A percentile compares a stretch with the other conserved stretches of the same genome.
phyloP scores from a whole-genome alignment of 345 rosid species.

The Adansonia digitata region DNA sequence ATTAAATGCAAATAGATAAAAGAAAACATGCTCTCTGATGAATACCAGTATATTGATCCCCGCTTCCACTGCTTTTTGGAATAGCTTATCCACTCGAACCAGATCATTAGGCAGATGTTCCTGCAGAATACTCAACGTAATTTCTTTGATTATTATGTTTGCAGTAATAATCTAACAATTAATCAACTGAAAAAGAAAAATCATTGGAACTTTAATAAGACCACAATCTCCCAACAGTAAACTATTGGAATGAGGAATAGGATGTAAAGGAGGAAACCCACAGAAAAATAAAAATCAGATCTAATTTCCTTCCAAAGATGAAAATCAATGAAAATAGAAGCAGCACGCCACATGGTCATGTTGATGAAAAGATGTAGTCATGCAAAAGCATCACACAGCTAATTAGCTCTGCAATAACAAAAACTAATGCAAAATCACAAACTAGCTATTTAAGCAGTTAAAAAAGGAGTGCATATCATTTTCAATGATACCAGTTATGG shows the following conservation, averaged over 20 bases:
- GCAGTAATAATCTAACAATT: not conserved
- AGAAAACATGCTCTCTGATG: constrained; percentile 4
- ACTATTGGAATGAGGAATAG: not conserved
- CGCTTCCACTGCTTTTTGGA: constrained; percentile 59
- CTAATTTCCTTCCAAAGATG: not conserved
- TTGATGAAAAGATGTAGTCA: not conserved
- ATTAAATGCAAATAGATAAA: not conserved
- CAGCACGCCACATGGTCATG: not conserved
- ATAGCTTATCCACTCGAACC: constrained; percentile 76
- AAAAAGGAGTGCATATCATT: not conserved
- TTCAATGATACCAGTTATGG: not conserved
- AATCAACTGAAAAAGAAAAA: not conserved
- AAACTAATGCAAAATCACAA: not conserved
- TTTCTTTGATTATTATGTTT: not conserved
- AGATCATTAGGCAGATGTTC: constrained; percentile 88
- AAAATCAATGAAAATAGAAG: not conserved
- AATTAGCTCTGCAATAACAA: not conserved
- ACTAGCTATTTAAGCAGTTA: not conserved
- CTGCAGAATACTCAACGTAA: constrained; percentile 32
- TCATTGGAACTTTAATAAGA: not conserved
- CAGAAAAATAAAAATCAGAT: not conserved
- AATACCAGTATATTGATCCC: constrained; percentile 76
- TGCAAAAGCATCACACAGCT: not conserved
- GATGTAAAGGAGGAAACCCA: not conserved
- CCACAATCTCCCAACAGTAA: not conserved